Evolutionary conservation across 1,284 basidiomycete genomes (phyloP).

Genomic region (Phellinidium pouzarii): DNA sequence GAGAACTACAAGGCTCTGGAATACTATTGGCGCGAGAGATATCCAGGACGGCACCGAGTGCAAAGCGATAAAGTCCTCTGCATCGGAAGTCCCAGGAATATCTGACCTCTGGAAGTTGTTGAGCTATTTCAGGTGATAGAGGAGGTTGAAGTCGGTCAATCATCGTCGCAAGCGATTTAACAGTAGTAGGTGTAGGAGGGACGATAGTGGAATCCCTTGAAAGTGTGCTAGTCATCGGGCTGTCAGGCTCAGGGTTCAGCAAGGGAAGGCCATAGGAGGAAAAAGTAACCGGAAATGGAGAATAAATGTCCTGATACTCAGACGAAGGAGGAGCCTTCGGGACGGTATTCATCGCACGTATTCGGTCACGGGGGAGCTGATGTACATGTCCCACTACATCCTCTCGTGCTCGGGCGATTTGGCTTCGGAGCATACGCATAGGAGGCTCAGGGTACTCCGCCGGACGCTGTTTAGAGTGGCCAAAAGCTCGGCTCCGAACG

Average conservation of each 20-base stretch:
- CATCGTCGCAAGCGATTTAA: neutral
- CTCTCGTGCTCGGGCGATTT: constrained; percentile 4
- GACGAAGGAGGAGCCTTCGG: neutral
- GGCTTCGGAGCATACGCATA: neutral
- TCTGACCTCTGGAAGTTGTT: neutral
- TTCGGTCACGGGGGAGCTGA: constrained; percentile 13
- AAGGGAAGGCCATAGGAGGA: too few species aligned
- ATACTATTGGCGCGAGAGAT: constrained; percentile 1
- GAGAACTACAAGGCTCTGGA: neutral
- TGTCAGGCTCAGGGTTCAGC: constrained; percentile 1
- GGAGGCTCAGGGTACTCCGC: neutral
- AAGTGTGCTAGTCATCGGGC: neutral
- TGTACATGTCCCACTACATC: neutral
- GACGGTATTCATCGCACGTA: constrained; percentile 16
- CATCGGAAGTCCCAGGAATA: constrained; percentile 15
- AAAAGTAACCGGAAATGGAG: too few species aligned
- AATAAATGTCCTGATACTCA: neutral
- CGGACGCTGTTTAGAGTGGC: neutral
- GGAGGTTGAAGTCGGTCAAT: neutral
- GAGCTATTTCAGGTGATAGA: neutral
- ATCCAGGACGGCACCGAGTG: neutral
- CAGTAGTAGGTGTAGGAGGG: constrained; percentile 9
- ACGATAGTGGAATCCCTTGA: neutral
- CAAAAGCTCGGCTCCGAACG: neutral
- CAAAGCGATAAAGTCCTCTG: constrained; percentile 1